A percentile compares a stretch with the other conserved stretches of the same genome.
Evolutionary conservation across 176 grass and related monocot genomes (phyloP).

Genomic region (Puccinellia tenuiflora): DNA sequence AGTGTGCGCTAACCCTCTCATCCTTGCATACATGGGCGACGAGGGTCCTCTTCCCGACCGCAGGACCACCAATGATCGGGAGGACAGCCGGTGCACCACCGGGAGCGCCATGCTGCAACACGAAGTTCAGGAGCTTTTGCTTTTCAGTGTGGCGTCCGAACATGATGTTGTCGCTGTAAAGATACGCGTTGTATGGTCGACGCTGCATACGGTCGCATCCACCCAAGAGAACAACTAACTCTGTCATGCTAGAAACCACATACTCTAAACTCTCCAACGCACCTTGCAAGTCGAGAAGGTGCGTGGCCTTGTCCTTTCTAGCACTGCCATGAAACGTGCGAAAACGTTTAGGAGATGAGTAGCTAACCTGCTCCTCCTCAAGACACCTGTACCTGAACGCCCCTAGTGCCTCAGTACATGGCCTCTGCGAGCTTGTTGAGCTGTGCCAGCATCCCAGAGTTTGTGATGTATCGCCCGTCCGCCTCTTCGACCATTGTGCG

Average conservation of each 20-base stretch:
- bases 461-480: neutral
- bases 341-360: neutral
- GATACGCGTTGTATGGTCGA: neutral
- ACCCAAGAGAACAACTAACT: neutral
- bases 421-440: neutral
- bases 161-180: neutral
- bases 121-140: neutral
- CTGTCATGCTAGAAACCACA: neutral
- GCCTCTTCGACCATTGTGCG: neutral
- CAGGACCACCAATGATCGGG: neutral
- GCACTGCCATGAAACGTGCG: neutral
- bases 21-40: neutral
- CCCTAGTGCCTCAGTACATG: constrained; percentile 1
- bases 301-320: neutral
- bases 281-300: neutral
- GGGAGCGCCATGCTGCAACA: neutral
- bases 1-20: neutral
- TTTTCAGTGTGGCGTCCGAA: neutral
- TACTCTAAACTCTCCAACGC: neutral
- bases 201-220: neutral
- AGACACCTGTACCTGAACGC: neutral
- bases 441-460: neutral
- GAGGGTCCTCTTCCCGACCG: neutral
- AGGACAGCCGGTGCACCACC: neutral
- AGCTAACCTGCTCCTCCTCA: neutral